phyloP scores from a whole-genome alignment of 306 rosid species.

The Boehmeria nivea region DNA sequence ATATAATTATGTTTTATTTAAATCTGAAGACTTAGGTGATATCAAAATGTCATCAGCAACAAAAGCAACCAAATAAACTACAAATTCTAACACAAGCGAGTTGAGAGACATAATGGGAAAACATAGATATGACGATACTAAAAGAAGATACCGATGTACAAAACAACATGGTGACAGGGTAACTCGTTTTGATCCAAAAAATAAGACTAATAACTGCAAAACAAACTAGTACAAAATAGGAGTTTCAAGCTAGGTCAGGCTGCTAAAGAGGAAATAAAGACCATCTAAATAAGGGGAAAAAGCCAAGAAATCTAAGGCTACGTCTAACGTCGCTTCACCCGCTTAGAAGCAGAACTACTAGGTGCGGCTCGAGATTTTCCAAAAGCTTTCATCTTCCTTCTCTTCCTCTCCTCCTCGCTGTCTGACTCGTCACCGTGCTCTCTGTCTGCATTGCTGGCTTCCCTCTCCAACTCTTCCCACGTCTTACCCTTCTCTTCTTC shows the following conservation, averaged over 20 bases:
- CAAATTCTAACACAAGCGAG: no score
- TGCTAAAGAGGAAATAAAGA: no score
- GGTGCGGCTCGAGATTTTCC: slow-evolving; percentile 67
- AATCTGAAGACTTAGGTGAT: no score
- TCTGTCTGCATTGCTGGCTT: slow-evolving; percentile 89
- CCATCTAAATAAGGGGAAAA: no score
- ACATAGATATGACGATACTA: no score
- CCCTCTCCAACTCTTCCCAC: slow-evolving; percentile 98
- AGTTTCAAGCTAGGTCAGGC: slow-evolving; percentile 12
- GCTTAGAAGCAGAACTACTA: slow-evolving; percentile 51
- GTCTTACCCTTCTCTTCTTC: slow-evolving; percentile 63
- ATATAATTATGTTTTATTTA: no score
- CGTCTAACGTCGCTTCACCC: slow-evolving; percentile 55
- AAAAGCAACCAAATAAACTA: no score
- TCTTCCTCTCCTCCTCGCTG: slow-evolving; percentile 86
- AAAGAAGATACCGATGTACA: slow-evolving; percentile 26
- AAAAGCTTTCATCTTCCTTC: slow-evolving; percentile 75
- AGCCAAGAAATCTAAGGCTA: slow-evolving; percentile 2
- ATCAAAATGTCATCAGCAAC: no score
- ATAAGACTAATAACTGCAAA: not conserved
- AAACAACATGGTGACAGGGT: slow-evolving; percentile 3
- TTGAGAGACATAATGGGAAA: no score
- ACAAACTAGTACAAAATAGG: slow-evolving; percentile 7
- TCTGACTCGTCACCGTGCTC: slow-evolving; percentile 86
- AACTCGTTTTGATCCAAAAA: no score